These are phyloP conservation scores for Plasmodium inui DNA, from an alignment of 169 alveolate genomes.

Conservation along the genomic window DNA sequence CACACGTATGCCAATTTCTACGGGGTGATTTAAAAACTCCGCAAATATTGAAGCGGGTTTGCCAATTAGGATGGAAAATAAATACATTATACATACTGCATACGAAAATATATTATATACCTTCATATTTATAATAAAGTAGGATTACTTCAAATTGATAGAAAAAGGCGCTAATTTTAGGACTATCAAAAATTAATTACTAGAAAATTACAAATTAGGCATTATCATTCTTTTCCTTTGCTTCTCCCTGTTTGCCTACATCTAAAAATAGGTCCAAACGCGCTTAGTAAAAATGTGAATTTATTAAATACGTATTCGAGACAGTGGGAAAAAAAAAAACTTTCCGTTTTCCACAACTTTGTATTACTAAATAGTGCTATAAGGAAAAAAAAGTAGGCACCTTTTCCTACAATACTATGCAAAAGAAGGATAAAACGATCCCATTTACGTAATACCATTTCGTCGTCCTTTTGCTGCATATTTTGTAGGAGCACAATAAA, in stretches of 20 bases:
- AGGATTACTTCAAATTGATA: not conserved
- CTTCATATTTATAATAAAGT: not conserved
- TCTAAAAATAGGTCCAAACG: not conserved
- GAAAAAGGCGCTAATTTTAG: not conserved
- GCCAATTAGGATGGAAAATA: not conserved
- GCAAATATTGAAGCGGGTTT: not conserved
- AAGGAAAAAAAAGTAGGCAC: not conserved
- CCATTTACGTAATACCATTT: not conserved
- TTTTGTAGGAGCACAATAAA: not conserved
- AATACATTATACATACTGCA: not conserved
- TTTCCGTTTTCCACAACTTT: not conserved
- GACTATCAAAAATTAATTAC: not conserved
- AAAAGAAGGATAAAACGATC: not conserved
- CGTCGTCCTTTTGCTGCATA: not conserved
- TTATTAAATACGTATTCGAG: not conserved
- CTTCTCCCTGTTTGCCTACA: not conserved
- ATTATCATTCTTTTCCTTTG: not conserved
- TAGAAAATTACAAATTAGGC: not conserved
- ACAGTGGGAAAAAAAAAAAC: not conserved
- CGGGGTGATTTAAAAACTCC: not conserved
- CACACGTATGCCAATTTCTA: not conserved
- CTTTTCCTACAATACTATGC: not conserved
- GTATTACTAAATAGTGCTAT: not conserved
- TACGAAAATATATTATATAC: not conserved
- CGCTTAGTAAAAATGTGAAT: not conserved